Evolutionary conservation across 2,329 filamentous ascomycete genomes (phyloP).

Genomic region (Ceratocystis huliohia): DNA sequence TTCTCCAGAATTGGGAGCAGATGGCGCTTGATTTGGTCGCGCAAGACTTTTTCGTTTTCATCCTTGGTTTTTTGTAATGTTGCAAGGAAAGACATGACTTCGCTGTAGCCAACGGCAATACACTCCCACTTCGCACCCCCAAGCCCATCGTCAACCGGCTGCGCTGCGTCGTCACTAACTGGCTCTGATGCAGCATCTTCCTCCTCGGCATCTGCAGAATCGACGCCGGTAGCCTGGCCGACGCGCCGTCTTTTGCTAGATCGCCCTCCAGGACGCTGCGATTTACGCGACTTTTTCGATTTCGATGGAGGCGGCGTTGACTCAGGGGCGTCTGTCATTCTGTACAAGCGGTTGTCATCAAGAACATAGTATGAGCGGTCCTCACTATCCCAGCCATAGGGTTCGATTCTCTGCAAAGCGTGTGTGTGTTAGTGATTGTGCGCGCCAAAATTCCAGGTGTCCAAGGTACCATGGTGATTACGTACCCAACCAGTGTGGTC

Average conservation of each 20-base stretch:
- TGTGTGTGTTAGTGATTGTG: not conserved
- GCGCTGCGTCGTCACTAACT: conserved; percentile 3
- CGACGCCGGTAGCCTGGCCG: conserved; percentile 12
- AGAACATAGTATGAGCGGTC: conserved; percentile 82
- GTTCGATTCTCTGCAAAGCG: conserved; percentile 52
- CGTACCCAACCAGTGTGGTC: conserved; percentile 77
- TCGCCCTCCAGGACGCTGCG: conserved; percentile 39
- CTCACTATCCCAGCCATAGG: conserved; percentile 76
- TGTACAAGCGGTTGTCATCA: conserved; percentile 88
- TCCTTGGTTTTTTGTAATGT: conserved; percentile 65
- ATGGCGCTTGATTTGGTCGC: conserved; percentile 58
- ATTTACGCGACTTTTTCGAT: conserved; percentile 47
- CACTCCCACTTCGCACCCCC: conserved; percentile 83
- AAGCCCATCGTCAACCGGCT: conserved; percentile 46
- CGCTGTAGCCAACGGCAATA: conserved; percentile 64
- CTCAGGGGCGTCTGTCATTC: conserved; percentile 61
- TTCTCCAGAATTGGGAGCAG: conserved; percentile 76
- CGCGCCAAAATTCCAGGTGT: not conserved
- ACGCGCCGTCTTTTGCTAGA: conserved; percentile 54
- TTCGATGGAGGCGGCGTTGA: conserved; percentile 51
- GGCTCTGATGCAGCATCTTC: conserved; percentile 24
- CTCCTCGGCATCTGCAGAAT: conserved; percentile 26
- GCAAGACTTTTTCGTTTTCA: conserved; percentile 69
- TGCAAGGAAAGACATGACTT: conserved; percentile 60
- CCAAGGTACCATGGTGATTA: conserved; percentile 23